Conservation (phyloP, 805 yeast genomes). For the Saccharomycodes ludwigii region DNA sequence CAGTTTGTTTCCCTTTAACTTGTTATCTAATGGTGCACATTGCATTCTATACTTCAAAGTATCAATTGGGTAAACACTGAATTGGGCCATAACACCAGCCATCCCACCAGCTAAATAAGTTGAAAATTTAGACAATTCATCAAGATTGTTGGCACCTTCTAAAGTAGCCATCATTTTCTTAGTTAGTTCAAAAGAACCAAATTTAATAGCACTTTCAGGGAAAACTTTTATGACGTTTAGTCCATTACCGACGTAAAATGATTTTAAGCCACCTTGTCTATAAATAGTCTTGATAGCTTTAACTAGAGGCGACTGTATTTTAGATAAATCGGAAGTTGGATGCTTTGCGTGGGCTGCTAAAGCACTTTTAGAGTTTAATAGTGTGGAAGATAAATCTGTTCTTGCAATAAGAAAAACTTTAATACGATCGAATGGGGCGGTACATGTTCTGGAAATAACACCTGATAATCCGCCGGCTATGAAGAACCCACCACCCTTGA, state of each 20-base stretch:
- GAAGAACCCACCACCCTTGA: slow-evolving; percentile 82
- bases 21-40: slow-evolving; percentile 70
- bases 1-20: slow-evolving; percentile 47
- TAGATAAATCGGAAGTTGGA: slow-evolving; percentile 25
- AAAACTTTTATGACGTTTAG: slow-evolving; percentile 85
- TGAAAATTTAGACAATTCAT: slow-evolving; percentile 59
- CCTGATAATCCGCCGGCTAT: slow-evolving; percentile 94
- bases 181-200: slow-evolving; percentile 86
- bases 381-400: slow-evolving; percentile 64
- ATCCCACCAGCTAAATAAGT: slow-evolving; percentile 91
- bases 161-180: slow-evolving; percentile 59
- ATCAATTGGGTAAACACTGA: slow-evolving; percentile 90
- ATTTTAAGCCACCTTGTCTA: slow-evolving; percentile 60
- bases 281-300: slow-evolving; percentile 76
- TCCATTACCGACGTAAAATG: slow-evolving; percentile 94
- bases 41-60: slow-evolving; percentile 88
- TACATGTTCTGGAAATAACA: slow-evolving; percentile 87
- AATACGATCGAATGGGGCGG: slow-evolving; percentile 93
- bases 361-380: slow-evolving; percentile 43
- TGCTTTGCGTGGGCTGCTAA: slow-evolving; percentile 31
- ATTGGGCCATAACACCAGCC: slow-evolving; percentile 90
- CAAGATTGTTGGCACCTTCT: slow-evolving; percentile 64
- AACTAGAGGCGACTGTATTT: slow-evolving; percentile 59
- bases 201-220: slow-evolving; percentile 95
- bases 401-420: slow-evolving; percentile 91